phyloP scores from a whole-genome alignment of 495 filamentous ascomycete species.

The Penicillium manginii region DNA sequence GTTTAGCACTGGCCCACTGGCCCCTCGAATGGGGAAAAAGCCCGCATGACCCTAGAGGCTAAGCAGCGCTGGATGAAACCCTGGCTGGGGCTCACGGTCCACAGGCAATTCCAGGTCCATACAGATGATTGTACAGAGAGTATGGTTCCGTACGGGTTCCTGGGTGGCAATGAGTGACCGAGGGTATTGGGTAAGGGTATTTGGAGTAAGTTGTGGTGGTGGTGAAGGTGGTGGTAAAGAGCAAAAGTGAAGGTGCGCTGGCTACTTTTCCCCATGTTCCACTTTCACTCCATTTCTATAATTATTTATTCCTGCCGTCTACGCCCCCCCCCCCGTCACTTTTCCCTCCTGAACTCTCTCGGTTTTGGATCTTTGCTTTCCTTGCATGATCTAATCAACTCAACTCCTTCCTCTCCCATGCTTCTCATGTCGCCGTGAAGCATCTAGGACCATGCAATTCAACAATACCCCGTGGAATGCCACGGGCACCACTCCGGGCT shows the following conservation, averaged over 20 bases:
- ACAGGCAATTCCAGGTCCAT: slow-evolving; percentile 7
- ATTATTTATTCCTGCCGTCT: slow-evolving; percentile 13
- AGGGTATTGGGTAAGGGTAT: neutral
- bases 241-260: slow-evolving; percentile 11
- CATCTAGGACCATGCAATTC: slow-evolving; percentile 5
- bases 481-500: slow-evolving; percentile 4
- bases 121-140: neutral
- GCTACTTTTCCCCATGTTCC: slow-evolving; percentile 18
- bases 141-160: slow-evolving; percentile 2
- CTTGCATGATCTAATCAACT: neutral
- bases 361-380: neutral
- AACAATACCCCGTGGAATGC: slow-evolving; percentile 4
- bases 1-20: slow-evolving; percentile 6
- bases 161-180: neutral
- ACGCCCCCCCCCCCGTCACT: neutral
- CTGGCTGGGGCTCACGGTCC: slow-evolving; percentile 15
- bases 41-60: slow-evolving; percentile 21
- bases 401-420: neutral
- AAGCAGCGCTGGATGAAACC: slow-evolving; percentile 22
- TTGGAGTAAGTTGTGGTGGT: no score
- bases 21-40: slow-evolving; percentile 19
- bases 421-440: slow-evolving; percentile 13
- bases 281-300: slow-evolving; percentile 8
- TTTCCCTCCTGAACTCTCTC: neutral
- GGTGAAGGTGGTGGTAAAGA: no score